Base-by-base conservation (phyloP, 2,329 filamentous ascomycete genomes). In the Neofusicoccum laricinum region DNA sequence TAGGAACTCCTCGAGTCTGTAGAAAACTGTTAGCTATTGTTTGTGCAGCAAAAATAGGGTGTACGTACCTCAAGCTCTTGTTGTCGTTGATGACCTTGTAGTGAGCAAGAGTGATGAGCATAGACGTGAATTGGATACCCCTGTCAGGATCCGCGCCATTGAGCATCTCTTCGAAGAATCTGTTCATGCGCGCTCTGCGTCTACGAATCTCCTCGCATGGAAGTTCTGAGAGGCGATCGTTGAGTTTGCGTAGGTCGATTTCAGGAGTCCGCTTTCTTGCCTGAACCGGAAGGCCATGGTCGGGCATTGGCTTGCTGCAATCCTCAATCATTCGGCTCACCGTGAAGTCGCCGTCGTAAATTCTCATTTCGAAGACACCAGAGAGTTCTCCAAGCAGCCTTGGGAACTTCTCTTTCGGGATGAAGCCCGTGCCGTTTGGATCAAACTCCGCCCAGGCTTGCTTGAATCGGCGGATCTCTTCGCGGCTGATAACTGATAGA, bases 81-180 rank as follows among this genome's bases (percentile, higher is more conserved):
- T 90, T 97, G 77, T 99, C 95, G 69, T 90, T 97, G 75, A 99
- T 99, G 72, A 99, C 93, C 72, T 98, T 99, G 83, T 99, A 96
- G 77, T 99, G 95, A 38, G 96, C 94, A 64, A 99, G 83, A 66
- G 96, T 96, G 90, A 99, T 95, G 59, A 99, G 83, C 21, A 97
- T 90, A 6, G 90, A 89, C 2, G 92, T 95, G 76, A 99, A 99
- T 0, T 91, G 90, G 66, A 99, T 96, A 53, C 95, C 95, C 67
- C 87, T 86, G 71, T 96, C 92, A 0, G 90, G 90, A 75, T 99
- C 93, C 4, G 93, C 92, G 4, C 93, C 94, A 5, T 97, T 92
- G 76, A 98, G 87, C 19, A 98, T 91, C 79, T 99, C 96, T 77
- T 98, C 93, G 72, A 92, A 99, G 77, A 99, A 99, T n/a, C 90